Conservation (phyloP, 495 filamentous ascomycete genomes). For the Podospora bellae-mahoneyi region DNA sequence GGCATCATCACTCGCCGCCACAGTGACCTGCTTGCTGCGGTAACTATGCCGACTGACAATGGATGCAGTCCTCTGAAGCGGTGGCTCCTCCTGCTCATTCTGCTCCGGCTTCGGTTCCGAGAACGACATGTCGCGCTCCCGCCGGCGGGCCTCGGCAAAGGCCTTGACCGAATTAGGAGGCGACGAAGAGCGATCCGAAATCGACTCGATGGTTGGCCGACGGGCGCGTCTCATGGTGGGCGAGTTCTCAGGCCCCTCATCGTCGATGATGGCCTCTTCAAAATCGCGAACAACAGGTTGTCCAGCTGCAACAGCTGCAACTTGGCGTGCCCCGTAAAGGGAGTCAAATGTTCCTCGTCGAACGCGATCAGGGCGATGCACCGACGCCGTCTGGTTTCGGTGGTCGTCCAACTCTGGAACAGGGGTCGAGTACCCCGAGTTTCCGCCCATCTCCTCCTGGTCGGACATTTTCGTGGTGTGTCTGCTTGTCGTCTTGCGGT, state of each 20-base stretch:
- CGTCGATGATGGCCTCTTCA: constrained; percentile 81
- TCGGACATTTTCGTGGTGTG: constrained; percentile 52
- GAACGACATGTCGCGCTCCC: constrained; percentile 54
- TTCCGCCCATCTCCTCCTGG: constrained; percentile 45
- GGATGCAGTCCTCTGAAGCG: constrained; percentile 70
- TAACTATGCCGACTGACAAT: constrained; percentile 57
- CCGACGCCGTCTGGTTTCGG: constrained; percentile 69
- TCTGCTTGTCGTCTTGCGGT: neutral
- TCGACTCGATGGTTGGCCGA: constrained; percentile 46
- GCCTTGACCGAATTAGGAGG: constrained; percentile 97
- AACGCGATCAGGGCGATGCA: constrained; percentile 52
- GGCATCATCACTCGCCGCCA: constrained; percentile 38
- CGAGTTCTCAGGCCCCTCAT: constrained; percentile 54
- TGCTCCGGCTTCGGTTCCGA: constrained; percentile 39
- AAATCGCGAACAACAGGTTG: constrained; percentile 48
- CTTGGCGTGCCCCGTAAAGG: constrained; percentile 45
- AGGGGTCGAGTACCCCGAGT: constrained; percentile 65
- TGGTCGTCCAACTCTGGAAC: constrained; percentile 92
- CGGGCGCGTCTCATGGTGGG: constrained; percentile 40
- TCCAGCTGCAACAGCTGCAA: constrained; percentile 32
- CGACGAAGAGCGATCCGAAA: constrained; percentile 62
- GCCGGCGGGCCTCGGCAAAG: constrained; percentile 74
- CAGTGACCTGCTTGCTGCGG: constrained; percentile 46
- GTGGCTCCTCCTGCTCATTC: constrained; percentile 49
- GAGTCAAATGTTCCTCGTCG: constrained; percentile 57